Percentiles rank a stretch among this genome's conserved stretches.
Evolutionary conservation across 805 yeast genomes (phyloP).

Genomic region (Komagataella kurtzmanii): DNA sequence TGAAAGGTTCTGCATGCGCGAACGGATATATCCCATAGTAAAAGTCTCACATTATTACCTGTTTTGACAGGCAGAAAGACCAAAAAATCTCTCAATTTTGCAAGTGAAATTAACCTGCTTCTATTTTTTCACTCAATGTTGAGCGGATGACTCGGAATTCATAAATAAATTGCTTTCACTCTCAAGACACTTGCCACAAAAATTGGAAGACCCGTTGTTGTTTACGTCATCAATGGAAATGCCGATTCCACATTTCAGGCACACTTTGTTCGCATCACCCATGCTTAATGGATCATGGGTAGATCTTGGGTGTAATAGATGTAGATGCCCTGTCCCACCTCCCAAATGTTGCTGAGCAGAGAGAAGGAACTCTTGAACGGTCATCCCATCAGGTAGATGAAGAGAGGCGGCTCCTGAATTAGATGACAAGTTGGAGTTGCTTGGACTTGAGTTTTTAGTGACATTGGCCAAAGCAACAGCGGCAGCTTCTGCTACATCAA

Average conservation of each 20-base stretch:
- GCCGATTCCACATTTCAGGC: conserved; percentile 13
- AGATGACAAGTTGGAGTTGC: not conserved
- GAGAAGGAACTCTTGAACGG: conserved; percentile 1
- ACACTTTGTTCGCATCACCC: conserved; percentile 14
- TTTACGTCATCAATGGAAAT: conserved; percentile 15
- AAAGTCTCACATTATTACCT: not conserved
- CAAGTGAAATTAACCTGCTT: not conserved
- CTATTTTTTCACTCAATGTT: conserved; percentile 1
- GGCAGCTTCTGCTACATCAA: conserved; percentile 2
- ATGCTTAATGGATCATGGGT: conserved; percentile 12
- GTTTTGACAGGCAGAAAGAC: not conserved
- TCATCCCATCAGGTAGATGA: not conserved
- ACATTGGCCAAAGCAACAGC: conserved; percentile 4
- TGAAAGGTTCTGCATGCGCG: not conserved
- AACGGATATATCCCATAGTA: not conserved
- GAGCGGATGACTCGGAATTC: conserved; percentile 11
- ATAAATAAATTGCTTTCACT: conserved; percentile 10
- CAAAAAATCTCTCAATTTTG: not conserved
- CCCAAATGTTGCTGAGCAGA: not conserved
- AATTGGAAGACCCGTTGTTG: conserved; percentile 13
- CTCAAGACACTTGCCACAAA: conserved; percentile 14
- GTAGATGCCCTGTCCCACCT: not conserved
- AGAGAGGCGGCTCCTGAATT: not conserved
- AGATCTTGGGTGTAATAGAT: conserved; percentile 10
- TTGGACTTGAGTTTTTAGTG: not conserved